Conservation (phyloP, 495 filamentous ascomycete genomes). For the Rostrohypoxylon terebratum region DNA sequence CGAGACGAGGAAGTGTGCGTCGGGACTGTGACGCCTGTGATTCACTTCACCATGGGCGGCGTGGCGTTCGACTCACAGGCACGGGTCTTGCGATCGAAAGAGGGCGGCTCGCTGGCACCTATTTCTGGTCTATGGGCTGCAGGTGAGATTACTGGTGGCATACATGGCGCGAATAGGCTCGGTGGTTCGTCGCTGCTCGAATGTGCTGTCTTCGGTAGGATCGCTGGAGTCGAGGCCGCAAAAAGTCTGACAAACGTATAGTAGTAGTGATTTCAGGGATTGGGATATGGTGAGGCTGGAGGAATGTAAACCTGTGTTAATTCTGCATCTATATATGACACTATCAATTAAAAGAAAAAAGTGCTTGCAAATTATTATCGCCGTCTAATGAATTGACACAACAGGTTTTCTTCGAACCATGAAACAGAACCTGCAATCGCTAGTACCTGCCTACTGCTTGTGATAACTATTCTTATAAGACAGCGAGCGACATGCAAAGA, state of each 20-base stretch:
- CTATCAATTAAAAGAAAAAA: too few relatives aligned
- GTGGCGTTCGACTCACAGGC: slow-evolving; percentile 59
- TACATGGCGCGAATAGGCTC: slow-evolving; percentile 67
- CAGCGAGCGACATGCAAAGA: too few relatives aligned
- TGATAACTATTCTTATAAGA: too few relatives aligned
- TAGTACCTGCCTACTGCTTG: too few relatives aligned
- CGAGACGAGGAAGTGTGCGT: slow-evolving; percentile 64
- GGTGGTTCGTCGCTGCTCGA: slow-evolving; percentile 66
- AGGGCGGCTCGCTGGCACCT: slow-evolving; percentile 44
- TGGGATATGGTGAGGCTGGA: not conserved
- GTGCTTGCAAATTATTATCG: too few relatives aligned
- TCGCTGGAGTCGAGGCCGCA: slow-evolving; percentile 63
- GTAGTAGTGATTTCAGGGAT: not conserved
- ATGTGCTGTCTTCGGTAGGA: slow-evolving; percentile 70
- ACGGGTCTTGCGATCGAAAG: slow-evolving; percentile 54
- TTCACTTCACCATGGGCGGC: slow-evolving; percentile 72
- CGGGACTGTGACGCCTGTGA: slow-evolving; percentile 68
- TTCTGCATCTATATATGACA: not conserved
- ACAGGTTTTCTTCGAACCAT: too few relatives aligned
- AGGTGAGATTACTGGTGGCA: slow-evolving; percentile 67
- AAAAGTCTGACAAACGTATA: slow-evolving; percentile 29
- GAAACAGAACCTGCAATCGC: too few relatives aligned
- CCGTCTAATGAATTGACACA: too few relatives aligned
- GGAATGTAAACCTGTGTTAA: not conserved
- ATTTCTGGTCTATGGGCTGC: slow-evolving; percentile 65